Evolutionary conservation across 371 early-diverging fungal species (phyloP).

Genomic region (Conidiobolus coronatus): DNA sequence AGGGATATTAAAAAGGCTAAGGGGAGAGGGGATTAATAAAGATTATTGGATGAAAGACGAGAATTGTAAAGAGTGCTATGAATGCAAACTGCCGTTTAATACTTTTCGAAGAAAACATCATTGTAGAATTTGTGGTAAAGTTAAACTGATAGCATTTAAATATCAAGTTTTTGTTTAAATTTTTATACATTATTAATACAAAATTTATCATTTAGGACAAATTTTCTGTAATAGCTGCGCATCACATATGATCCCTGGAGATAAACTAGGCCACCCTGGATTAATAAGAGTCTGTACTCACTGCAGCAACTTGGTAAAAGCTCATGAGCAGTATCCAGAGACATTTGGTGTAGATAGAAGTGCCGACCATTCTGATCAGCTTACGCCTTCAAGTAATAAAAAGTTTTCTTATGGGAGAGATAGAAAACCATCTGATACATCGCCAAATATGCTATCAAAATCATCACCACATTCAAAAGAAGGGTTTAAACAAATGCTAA

Average conservation of each 20-base stretch:
- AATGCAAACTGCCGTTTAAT: constrained; percentile 42
- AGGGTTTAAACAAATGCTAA: too few species aligned
- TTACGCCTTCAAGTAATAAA: too few species aligned
- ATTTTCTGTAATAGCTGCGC: constrained; percentile 68
- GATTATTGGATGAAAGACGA: constrained; percentile 72
- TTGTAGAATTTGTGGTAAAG: constrained; percentile 56
- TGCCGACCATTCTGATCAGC: too few species aligned
- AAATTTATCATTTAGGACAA: constrained; percentile 20
- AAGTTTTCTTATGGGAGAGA: too few species aligned
- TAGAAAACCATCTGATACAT: too few species aligned
- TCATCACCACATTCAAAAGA: too few species aligned
- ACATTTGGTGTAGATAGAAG: too few species aligned
- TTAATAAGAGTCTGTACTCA: constrained; percentile 58
- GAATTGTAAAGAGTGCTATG: constrained; percentile 46
- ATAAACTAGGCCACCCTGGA: constrained; percentile 38
- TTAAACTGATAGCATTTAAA: too few species aligned
- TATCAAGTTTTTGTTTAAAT: too few species aligned
- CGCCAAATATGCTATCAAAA: too few species aligned
- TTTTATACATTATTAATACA: not conserved
- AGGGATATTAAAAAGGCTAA: not conserved
- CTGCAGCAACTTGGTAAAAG: constrained; percentile 13
- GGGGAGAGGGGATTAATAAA: constrained; percentile 22
- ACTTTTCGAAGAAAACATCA: constrained; percentile 53
- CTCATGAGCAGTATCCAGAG: too few species aligned
- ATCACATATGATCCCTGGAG: constrained; percentile 44